A percentile compares a stretch with the other conserved stretches of the same genome.
These are phyloP conservation scores for Cenchrus fungigraminus DNA, from an alignment of 176 grass and related monocot genomes.

Conservation along the genomic window DNA sequence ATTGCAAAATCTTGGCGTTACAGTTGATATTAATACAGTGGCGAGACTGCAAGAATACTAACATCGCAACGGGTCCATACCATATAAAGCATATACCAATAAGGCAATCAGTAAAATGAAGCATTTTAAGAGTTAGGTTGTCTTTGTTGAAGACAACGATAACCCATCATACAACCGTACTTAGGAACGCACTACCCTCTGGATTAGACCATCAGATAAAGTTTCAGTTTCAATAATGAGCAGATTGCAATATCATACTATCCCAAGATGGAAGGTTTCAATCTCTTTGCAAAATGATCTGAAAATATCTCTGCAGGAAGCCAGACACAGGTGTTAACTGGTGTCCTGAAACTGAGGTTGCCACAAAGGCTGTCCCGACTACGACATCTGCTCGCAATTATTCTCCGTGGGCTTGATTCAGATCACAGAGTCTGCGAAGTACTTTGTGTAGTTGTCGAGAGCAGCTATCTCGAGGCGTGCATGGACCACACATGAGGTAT, in stretches of 20 bases:
- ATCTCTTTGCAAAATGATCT: background rate
- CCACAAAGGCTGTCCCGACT: background rate
- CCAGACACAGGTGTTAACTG: background rate
- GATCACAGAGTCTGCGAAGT: conserved; percentile 48
- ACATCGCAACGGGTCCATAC: background rate
- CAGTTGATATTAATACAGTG: background rate
- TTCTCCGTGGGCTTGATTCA: conserved; percentile 35
- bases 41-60: background rate
- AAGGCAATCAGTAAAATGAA: too few species aligned
- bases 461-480: conserved; percentile 67
- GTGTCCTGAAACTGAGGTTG: conserved; percentile 1
- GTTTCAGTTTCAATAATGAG: background rate
- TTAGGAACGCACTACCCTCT: background rate
- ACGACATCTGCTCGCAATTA: background rate
- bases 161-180: background rate
- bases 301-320: background rate
- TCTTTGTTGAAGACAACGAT: background rate
- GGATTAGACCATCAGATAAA: background rate
- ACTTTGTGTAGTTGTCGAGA: conserved; percentile 70
- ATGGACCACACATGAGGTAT: conserved; percentile 95
- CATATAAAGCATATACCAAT: background rate
- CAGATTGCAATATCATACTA: background rate
- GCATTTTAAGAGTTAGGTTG: background rate
- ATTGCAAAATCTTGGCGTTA: background rate
- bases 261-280: background rate